Percentiles rank a stretch among this genome's conserved stretches.
Evolutionary conservation across 805 yeast species (phyloP).

Genomic region (Yamadazyma tumulicola): DNA sequence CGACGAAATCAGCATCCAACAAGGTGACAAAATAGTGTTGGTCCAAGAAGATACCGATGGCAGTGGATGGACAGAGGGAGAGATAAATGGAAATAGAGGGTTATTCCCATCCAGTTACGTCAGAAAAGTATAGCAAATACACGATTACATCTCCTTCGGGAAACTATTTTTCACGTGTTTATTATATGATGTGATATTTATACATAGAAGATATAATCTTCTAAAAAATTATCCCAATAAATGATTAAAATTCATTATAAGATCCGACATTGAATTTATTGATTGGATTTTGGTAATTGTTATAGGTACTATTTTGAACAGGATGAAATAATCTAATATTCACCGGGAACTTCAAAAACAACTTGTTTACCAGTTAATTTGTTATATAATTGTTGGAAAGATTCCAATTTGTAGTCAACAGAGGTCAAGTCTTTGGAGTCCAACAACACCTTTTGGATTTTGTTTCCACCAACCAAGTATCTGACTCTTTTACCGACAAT

Average conservation of each 20-base stretch:
- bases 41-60: conserved; percentile 55
- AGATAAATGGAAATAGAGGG: conserved; percentile 38
- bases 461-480: conserved; percentile 98
- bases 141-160: neutral
- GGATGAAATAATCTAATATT: conserved; percentile 12
- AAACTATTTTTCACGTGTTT: conserved; percentile 9
- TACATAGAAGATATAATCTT: conserved; percentile 3
- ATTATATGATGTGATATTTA: conserved; percentile 12
- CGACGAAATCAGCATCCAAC: conserved; percentile 69
- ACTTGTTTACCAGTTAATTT: conserved; percentile 99
- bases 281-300: neutral
- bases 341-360: conserved; percentile 84
- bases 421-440: conserved; percentile 96
- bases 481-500: conserved; percentile 98
- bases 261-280: neutral
- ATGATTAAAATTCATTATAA: conserved; percentile 1
- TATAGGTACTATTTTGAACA: conserved; percentile 1
- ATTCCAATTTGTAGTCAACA: conserved; percentile 98
- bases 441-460: conserved; percentile 94
- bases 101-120: conserved; percentile 72
- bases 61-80: conserved; percentile 96
- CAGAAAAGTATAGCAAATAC: conserved; percentile 24
- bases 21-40: conserved; percentile 72
- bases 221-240: conserved; percentile 3
- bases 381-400: conserved; percentile 97